phyloP scores from a whole-genome alignment of 2,329 filamentous ascomycete genomes.

The Fusarium stilboides region DNA sequence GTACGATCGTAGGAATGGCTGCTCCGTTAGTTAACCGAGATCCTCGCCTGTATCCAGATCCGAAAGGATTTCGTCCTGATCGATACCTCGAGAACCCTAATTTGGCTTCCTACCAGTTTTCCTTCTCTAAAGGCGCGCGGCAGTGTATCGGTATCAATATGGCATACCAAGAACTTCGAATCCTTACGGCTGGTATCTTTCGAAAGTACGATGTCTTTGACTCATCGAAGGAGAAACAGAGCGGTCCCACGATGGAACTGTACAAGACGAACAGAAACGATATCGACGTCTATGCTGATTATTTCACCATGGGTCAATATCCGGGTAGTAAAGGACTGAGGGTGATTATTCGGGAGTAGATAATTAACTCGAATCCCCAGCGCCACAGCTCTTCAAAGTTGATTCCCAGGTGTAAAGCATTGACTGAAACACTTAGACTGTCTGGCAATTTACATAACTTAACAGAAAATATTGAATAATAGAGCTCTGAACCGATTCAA shows the following conservation, averaged over 20 bases:
- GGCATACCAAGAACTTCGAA: constrained; percentile 42
- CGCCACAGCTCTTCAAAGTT: too few species aligned
- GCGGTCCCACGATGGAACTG: constrained; percentile 37
- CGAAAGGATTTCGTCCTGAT: constrained; percentile 48
- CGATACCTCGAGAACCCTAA: constrained; percentile 37
- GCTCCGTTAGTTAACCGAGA: constrained; percentile 49
- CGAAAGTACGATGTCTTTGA: constrained; percentile 40
- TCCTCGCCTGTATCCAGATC: constrained; percentile 38
- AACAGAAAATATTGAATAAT: too few species aligned
- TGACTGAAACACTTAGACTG: too few species aligned
- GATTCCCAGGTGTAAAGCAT: too few species aligned
- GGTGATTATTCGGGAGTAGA: constrained; percentile 22
- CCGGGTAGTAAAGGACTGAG: constrained; percentile 31
- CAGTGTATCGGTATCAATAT: constrained; percentile 43
- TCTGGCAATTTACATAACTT: too few species aligned
- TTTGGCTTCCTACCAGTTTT: constrained; percentile 20
- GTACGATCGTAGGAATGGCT: constrained; percentile 57
- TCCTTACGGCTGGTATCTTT: constrained; percentile 38
- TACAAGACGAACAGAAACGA: constrained; percentile 35
- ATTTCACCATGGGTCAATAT: constrained; percentile 24
- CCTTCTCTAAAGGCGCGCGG: constrained; percentile 37
- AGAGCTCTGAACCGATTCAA: too few species aligned
- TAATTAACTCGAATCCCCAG: too few species aligned
- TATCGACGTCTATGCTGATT: constrained; percentile 33
- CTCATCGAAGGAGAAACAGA: background rate